These are phyloP conservation scores for Magnolia sinica DNA, from an alignment of 164 flowering plant species.

Conservation along the genomic window DNA sequence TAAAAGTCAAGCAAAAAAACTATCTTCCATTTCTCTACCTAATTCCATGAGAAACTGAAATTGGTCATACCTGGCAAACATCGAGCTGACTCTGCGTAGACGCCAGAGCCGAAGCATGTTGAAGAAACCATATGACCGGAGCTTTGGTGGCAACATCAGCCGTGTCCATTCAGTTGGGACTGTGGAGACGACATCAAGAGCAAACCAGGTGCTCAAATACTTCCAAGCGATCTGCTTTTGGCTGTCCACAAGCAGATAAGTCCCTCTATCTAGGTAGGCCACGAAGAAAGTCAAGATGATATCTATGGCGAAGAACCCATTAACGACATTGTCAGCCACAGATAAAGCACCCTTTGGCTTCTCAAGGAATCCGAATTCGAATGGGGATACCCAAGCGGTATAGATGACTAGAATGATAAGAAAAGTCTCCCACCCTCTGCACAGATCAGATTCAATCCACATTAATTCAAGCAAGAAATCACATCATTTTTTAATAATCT, in stretches of 20 bases:
- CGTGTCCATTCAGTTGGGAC: conserved; percentile 72
- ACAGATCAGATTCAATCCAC: conserved; percentile 14
- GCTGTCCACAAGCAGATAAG: conserved; percentile 61
- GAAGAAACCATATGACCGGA: conserved; percentile 60
- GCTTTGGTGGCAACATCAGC: conserved; percentile 45
- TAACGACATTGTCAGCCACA: conserved; percentile 72
- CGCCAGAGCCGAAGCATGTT: conserved; percentile 99
- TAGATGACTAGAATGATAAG: conserved; percentile 69
- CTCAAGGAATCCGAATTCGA: conserved; percentile 77
- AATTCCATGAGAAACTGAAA: background rate
- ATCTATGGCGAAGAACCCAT: conserved; percentile 85
- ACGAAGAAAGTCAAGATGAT: conserved; percentile 84
- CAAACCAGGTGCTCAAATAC: conserved; percentile 65
- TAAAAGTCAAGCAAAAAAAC: background rate
- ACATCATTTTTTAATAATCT: background rate
- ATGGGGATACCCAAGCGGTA: conserved; percentile 94
- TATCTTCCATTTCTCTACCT: background rate
- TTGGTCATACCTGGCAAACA: conserved; percentile 66
- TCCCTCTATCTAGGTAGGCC: conserved; percentile 68
- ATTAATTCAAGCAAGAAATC: conserved; percentile 9
- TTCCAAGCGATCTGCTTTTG: conserved; percentile 73
- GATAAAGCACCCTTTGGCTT: conserved; percentile 49
- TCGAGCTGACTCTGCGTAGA: conserved; percentile 81
- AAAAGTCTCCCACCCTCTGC: conserved; percentile 69
- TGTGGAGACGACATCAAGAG: conserved; percentile 80